phyloP scores from a whole-genome alignment of 2,329 filamentous ascomycete species.

The Alternaria gaisen region DNA sequence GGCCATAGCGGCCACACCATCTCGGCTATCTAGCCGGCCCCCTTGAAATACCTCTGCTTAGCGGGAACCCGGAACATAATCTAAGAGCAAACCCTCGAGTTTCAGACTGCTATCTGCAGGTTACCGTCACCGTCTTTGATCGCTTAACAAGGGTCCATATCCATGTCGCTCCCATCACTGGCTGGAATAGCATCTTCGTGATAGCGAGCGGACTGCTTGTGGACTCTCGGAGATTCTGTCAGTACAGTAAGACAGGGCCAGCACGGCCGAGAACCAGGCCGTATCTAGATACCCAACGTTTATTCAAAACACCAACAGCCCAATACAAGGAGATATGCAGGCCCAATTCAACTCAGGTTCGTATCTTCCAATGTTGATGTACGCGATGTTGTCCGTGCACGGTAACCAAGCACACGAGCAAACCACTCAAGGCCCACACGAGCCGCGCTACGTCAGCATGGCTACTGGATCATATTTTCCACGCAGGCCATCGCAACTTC shows the following conservation, averaged over 20 bases:
- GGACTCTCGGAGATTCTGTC: neutral
- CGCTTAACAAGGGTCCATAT: neutral
- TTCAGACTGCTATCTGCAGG: slow-evolving; percentile 6
- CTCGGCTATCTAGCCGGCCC: slow-evolving; percentile 21
- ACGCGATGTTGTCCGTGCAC: neutral
- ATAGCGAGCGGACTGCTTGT: neutral
- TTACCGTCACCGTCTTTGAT: neutral
- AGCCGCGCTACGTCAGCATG: neutral
- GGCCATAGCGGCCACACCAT: slow-evolving; percentile 22
- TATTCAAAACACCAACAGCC: neutral
- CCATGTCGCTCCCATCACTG: neutral
- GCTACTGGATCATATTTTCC: neutral
- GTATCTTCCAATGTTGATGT: neutral
- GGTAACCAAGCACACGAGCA: neutral
- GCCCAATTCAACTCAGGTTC: neutral
- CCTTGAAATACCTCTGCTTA: slow-evolving; percentile 5
- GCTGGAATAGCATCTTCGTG: neutral
- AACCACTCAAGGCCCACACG: neutral
- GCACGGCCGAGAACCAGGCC: neutral
- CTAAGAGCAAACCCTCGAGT: slow-evolving; percentile 2
- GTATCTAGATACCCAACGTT: neutral
- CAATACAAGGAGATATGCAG: neutral
- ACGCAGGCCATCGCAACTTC: too few species aligned
- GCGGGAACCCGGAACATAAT: slow-evolving; percentile 7
- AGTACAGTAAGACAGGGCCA: neutral